A percentile compares a stretch with the other conserved stretches of the same genome.
These are phyloP conservation scores for Trametes cingulata DNA, from an alignment of 768 basidiomycete genomes.

Conservation along the genomic window DNA sequence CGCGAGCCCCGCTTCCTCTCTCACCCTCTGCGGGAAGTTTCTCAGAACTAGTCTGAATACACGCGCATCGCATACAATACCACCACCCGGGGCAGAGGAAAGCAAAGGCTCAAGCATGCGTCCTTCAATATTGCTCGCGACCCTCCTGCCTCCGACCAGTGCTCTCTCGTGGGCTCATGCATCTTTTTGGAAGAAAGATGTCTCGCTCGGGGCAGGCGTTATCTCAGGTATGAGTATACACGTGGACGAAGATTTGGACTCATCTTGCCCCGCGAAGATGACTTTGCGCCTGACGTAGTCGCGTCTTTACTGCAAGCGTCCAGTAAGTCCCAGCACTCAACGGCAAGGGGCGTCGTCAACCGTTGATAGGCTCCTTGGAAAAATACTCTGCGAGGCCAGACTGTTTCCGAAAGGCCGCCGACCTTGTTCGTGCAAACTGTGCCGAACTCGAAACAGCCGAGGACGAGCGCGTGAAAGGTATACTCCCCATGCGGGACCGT, in stretches of 20 bases:
- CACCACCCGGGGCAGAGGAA: neutral
- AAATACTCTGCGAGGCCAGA: conserved; percentile 46
- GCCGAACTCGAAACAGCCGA: conserved; percentile 60
- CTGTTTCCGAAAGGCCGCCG: conserved; percentile 60
- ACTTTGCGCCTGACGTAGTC: conserved; percentile 10
- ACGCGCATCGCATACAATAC: neutral
- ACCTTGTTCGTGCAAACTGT: conserved; percentile 50
- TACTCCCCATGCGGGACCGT: neutral
- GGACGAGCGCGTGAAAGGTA: conserved; percentile 61
- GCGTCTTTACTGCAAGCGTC: conserved; percentile 6
- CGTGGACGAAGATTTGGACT: neutral
- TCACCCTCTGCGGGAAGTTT: neutral
- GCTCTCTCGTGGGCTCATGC: conserved; percentile 16
- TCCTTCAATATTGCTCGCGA: neutral
- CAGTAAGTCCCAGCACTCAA: neutral
- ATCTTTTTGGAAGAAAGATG: neutral
- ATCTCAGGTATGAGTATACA: neutral
- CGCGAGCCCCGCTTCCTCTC: neutral
- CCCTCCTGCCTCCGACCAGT: neutral
- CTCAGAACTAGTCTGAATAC: neutral
- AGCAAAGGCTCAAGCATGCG: neutral
- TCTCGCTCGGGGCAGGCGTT: neutral
- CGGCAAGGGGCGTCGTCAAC: neutral
- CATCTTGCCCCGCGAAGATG: neutral
- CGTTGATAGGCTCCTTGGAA: conserved; percentile 19